These are phyloP conservation scores for Fusarium pseudograminearum DNA, from an alignment of 2,329 filamentous ascomycete genomes.

Conservation along the genomic window DNA sequence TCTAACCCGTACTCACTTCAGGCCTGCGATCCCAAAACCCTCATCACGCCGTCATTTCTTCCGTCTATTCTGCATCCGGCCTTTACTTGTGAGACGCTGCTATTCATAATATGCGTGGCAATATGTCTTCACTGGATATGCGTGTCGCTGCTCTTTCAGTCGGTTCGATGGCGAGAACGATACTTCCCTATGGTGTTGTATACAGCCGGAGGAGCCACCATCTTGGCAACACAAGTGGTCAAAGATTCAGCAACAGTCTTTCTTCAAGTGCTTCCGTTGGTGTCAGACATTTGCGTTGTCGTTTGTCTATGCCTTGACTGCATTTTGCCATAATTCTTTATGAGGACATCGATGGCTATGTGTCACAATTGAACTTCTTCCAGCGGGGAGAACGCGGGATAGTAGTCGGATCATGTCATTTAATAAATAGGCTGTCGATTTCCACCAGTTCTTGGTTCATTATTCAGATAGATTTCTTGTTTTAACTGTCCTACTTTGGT, in stretches of 20 bases:
- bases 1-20: not conserved
- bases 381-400: not conserved
- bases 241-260: not conserved
- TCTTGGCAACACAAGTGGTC: not conserved
- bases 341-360: not conserved
- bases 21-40: not conserved
- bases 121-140: not conserved
- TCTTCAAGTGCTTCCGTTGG: not conserved
- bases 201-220: not conserved
- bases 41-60: not conserved
- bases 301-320: not conserved
- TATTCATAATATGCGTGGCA: not conserved
- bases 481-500: not conserved
- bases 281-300: not conserved
- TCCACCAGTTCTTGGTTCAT: not conserved
- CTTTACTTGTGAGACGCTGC: not conserved
- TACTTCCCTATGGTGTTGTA: not conserved
- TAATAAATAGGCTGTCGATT: not conserved
- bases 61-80: not conserved
- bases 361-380: not conserved
- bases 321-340: not conserved
- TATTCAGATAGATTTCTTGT: not conserved
- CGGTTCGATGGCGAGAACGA: not conserved
- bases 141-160: not conserved
- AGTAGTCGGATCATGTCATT: not conserved